A percentile compares a stretch with the other conserved stretches of the same genome.
Evolutionary conservation across 257 asterid genomes (phyloP).

Genomic region (Fraxinus quadrangulata): DNA sequence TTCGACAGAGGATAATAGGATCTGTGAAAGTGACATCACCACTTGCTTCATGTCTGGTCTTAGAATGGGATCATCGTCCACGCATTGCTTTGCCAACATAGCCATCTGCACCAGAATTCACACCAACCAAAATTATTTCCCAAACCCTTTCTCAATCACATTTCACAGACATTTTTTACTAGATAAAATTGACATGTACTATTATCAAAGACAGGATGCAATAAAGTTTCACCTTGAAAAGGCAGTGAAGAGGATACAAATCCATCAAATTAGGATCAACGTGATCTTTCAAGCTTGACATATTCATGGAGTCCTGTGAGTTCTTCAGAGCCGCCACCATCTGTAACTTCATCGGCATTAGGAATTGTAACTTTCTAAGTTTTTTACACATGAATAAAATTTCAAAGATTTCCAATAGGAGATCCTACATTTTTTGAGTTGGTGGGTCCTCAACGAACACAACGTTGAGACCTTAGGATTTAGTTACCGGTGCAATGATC

Average conservation of each 20-base stretch:
- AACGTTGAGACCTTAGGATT: not conserved
- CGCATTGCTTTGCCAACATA: slow-evolving; percentile 85
- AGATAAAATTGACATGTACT: not conserved
- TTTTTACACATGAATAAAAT: too few relatives aligned
- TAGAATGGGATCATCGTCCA: slow-evolving; percentile 82
- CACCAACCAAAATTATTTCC: not conserved
- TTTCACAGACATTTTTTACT: not conserved
- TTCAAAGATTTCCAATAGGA: not conserved
- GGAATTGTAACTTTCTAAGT: not conserved
- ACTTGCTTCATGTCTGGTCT: slow-evolving; percentile 96
- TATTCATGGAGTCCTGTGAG: slow-evolving; percentile 72
- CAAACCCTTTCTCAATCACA: not conserved
- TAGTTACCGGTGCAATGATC: not conserved
- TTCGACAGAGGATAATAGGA: slow-evolving; percentile 81
- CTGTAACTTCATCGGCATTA: slow-evolving; percentile 49
- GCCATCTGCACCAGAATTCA: slow-evolving; percentile 55
- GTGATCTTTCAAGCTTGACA: slow-evolving; percentile 81
- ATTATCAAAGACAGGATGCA: not conserved
- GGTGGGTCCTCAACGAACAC: too few relatives aligned
- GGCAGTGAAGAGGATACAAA: slow-evolving; percentile 87
- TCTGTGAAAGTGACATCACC: slow-evolving; percentile 82
- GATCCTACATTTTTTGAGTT: not conserved
- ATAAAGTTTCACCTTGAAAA: slow-evolving; percentile 69
- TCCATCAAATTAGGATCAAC: slow-evolving; percentile 77
- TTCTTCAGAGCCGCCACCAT: slow-evolving; percentile 78